Percentiles rank a stretch among this genome's conserved stretches.
Evolutionary conservation across 2,329 filamentous ascomycete genomes (phyloP).

Genomic region (Fusarium fujikuroi): DNA sequence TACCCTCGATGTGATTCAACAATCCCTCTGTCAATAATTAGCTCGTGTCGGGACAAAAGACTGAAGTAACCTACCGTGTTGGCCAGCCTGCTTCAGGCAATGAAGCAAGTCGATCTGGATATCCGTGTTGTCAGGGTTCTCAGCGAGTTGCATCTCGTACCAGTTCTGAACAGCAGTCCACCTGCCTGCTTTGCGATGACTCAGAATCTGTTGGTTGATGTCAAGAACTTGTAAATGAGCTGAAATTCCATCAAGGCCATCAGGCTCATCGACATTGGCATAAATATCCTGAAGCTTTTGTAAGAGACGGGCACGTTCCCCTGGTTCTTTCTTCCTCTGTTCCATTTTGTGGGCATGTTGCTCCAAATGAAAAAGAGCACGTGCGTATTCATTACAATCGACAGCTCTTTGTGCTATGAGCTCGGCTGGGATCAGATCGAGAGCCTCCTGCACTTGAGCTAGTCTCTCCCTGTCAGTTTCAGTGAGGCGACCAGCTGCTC

Average conservation of each 20-base stretch:
- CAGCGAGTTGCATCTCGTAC: conserved; percentile 91
- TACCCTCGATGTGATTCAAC: conserved; percentile 85
- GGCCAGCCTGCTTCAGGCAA: conserved; percentile 94
- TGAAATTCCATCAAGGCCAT: conserved; percentile 94
- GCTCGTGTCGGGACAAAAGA: neutral
- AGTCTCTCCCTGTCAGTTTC: conserved; percentile 60
- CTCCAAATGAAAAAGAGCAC: conserved; percentile 94
- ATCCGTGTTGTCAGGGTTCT: conserved; percentile 79
- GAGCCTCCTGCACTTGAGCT: conserved; percentile 60
- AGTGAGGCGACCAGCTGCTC: conserved; percentile 45
- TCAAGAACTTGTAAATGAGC: conserved; percentile 87
- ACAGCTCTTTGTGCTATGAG: conserved; percentile 83
- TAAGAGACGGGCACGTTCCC: conserved; percentile 73
- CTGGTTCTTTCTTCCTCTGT: conserved; percentile 56
- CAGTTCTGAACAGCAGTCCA: conserved; percentile 97
- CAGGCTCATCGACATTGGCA: conserved; percentile 96
- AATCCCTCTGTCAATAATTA: conserved; percentile 72
- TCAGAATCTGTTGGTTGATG: conserved; percentile 91
- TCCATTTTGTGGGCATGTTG: conserved; percentile 76
- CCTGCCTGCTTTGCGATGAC: conserved; percentile 90
- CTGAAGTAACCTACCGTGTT: conserved; percentile 76
- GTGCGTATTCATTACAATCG: conserved; percentile 92
- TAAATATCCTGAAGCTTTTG: conserved; percentile 92
- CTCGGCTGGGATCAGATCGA: conserved; percentile 76
- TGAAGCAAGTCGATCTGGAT: conserved; percentile 85